These are phyloP conservation scores for Debaryomycetaceae sp. DNA, from an alignment of 1,139 yeast genomes.

Conservation along the genomic window DNA sequence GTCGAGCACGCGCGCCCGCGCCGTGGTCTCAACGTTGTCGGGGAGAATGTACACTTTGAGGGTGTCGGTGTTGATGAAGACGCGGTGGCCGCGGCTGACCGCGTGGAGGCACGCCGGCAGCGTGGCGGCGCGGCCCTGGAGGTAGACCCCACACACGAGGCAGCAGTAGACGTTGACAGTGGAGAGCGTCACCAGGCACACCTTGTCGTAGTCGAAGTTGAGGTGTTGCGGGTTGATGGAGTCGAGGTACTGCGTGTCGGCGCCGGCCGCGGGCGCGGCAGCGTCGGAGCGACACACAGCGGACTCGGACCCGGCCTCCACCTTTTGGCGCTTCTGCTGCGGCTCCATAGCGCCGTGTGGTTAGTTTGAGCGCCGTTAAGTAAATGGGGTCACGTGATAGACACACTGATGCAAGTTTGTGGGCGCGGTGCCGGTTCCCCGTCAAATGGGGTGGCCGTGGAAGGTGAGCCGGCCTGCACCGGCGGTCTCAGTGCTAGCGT, in stretches of 20 bases:
- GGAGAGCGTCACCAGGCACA: constrained; percentile 62
- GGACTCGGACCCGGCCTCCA: no score
- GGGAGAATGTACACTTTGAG: constrained; percentile 56
- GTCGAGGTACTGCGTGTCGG: constrained; percentile 35
- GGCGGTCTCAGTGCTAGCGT: no score
- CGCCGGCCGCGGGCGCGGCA: neutral
- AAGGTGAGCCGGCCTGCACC: no score
- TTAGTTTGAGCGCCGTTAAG: no score
- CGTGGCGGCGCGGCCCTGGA: constrained; percentile 59
- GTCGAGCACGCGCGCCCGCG: constrained; percentile 26
- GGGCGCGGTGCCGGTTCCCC: no score
- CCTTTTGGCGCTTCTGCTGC: no score
- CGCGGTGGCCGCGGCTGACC: constrained; percentile 57
- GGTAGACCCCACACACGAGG: constrained; percentile 68
- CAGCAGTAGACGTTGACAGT: constrained; percentile 66
- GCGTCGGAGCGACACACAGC: no score
- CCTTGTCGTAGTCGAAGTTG: constrained; percentile 68
- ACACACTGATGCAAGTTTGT: no score
- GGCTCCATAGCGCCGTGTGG: no score
- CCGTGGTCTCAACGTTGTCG: constrained; percentile 43
- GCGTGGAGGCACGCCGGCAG: constrained; percentile 72
- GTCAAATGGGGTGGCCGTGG: no score
- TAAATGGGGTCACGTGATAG: no score
- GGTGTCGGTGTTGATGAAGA: constrained; percentile 52
- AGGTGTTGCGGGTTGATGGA: constrained; percentile 51